Evolutionary conservation across 2,329 filamentous ascomycete genomes (phyloP), one percentile per base, ranked within the genome.

Genomic region (Rasamsonia emersonii): DNA sequence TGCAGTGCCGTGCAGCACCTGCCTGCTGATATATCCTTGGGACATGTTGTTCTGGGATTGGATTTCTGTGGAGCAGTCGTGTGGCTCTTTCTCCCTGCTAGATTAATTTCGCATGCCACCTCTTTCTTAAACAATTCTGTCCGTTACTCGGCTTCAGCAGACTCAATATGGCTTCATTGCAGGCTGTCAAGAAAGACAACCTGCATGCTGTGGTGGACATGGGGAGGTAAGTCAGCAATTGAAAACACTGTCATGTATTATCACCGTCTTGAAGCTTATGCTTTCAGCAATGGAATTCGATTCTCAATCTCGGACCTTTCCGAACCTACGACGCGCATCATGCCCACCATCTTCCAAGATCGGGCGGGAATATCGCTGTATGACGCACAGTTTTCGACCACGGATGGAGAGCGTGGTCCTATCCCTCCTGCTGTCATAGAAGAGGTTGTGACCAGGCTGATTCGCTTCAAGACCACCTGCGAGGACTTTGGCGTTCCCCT

Each of bases 281-380:
- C 3, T 9, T 23, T 7, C 11, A 58, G 86, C 66, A 95, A 94
- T 65, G 88, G 86, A 47, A 89, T 94, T 48, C 84, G 88, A 34
- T 93, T 93, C 67, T 89, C 85, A 26, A 85, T 94, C 49, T 84
- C 86, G 6, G 78, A 86, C 43, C 70, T 93, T n/a, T 72, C 77
- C 3, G 78, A 81, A 14, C 74, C 77, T 3, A 74, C 67, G 23
- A 70, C 82, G 15, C 80, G 86, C 15, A 75, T 86, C 15, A 70
- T 94, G 24, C 77, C 72, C 11, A 88, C 82, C 16, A 49, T 94
- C 35, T 93, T 85, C 59, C 76, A 82, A 46, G 77, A 86, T 46
- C 79, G 88, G 4, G 80, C 77, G 7, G 73, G 71, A 14, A 91
- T 95, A 36, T 94, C 86, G 2, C 71, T 95, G 8, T 93, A 91